Conservation (phyloP, 305 asterid genomes). For the Caryopteris hybrid region DNA sequence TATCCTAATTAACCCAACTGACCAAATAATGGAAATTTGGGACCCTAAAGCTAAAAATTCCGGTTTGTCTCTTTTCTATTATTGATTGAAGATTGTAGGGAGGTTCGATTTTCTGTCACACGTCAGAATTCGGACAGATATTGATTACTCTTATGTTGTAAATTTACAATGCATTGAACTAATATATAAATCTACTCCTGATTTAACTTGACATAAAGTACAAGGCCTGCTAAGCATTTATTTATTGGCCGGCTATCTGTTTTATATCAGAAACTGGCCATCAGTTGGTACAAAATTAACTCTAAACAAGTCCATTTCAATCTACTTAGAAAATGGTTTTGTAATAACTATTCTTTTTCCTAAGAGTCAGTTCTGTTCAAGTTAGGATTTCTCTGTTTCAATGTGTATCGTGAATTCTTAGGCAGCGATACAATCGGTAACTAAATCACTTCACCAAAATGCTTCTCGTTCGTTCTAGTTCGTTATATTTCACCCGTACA, state of each 20-base stretch:
- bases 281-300: background rate
- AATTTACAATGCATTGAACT: background rate
- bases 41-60: no score
- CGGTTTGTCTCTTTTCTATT: no score
- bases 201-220: background rate
- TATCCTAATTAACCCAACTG: no score
- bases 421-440: background rate
- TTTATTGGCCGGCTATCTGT: constrained; percentile 8
- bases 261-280: background rate
- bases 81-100: no score
- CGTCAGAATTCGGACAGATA: no score
- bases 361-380: no score
- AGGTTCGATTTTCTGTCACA: no score
- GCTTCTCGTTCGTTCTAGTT: no score
- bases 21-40: no score
- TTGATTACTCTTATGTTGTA: no score
- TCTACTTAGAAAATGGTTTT: background rate
- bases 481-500: background rate
- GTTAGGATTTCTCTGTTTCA: background rate
- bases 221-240: background rate
- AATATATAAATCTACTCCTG: background rate
- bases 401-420: background rate
- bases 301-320: background rate
- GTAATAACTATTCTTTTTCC: no score
- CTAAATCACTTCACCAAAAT: background rate